A percentile compares a stretch with the other conserved stretches of the same genome.
Evolutionary conservation across 75 land plant genomes (phyloP).

Genomic region (Pinus taeda): DNA sequence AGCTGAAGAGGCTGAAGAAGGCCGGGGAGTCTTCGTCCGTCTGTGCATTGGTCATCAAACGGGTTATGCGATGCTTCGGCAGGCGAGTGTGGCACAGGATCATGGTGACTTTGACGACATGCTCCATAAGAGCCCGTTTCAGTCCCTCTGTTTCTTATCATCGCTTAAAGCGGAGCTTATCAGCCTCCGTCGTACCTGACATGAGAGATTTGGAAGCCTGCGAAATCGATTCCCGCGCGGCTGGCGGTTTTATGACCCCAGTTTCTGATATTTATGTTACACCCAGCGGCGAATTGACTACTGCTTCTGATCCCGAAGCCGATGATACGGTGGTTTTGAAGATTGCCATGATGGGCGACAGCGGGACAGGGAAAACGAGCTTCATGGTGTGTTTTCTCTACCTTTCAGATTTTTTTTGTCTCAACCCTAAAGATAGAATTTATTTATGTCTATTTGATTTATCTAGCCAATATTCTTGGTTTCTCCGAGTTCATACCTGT

Average conservation of each 20-base stretch:
- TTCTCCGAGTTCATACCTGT: neutral
- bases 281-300: no score
- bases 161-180: neutral
- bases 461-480: no score
- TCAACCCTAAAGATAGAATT: constrained; percentile 12
- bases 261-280: no score
- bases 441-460: neutral
- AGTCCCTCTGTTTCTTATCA: neutral
- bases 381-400: no score
- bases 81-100: neutral
- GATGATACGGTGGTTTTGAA: no score
- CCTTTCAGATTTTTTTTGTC: no score
- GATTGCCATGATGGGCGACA: no score
- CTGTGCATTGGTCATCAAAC: neutral
- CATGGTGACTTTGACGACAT: neutral
- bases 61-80: neutral
- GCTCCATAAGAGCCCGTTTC: neutral
- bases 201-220: neutral
- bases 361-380: no score
- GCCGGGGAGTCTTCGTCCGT: neutral
- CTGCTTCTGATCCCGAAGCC: no score
- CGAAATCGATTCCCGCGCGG: neutral
- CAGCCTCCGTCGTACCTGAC: neutral
- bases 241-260: neutral
- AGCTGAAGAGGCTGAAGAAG: constrained; percentile 3